Evolutionary conservation across 2,329 filamentous ascomycete genomes (phyloP).

Genomic region (Acarospora socialis): DNA sequence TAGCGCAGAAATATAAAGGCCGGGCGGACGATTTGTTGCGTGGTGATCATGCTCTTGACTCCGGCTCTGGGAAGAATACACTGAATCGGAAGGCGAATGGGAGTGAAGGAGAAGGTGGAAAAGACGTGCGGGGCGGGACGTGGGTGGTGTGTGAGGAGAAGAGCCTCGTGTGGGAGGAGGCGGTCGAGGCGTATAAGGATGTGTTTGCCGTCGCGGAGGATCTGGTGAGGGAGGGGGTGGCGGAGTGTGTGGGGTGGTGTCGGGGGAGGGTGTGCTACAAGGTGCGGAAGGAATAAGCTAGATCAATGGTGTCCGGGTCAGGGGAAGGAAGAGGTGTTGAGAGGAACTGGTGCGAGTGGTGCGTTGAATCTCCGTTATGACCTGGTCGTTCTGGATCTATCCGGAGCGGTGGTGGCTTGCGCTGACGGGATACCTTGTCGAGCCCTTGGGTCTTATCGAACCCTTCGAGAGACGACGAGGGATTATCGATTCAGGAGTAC

Average conservation of each 20-base stretch:
- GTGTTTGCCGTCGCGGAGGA: constrained; percentile 24
- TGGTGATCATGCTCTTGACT: no score
- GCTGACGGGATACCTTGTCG: no score
- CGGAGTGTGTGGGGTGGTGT: constrained; percentile 21
- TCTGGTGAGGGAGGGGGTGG: constrained; percentile 21
- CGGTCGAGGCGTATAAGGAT: constrained; percentile 26
- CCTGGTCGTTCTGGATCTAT: no score
- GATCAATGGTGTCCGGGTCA: no score
- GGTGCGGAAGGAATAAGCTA: constrained; percentile 24
- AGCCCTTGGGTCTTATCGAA: no score
- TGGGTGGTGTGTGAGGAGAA: constrained; percentile 27
- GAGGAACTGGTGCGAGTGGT: no score
- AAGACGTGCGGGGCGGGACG: constrained; percentile 16
- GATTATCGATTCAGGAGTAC: no score
- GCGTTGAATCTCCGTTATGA: no score
- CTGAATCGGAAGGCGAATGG: constrained; percentile 1
- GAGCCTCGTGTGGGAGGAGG: constrained; percentile 26
- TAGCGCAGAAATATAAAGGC: constrained; percentile 21
- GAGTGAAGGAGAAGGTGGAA: constrained; percentile 7
- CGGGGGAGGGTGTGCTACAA: constrained; percentile 25
- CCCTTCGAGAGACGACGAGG: no score
- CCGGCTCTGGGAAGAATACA: no score
- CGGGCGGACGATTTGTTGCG: constrained; percentile 15
- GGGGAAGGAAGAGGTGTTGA: no score
- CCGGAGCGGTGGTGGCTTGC: no score